Evolutionary conservation across 257 asterid genomes (phyloP).

Genomic region (Solanum corneliomulleri): DNA sequence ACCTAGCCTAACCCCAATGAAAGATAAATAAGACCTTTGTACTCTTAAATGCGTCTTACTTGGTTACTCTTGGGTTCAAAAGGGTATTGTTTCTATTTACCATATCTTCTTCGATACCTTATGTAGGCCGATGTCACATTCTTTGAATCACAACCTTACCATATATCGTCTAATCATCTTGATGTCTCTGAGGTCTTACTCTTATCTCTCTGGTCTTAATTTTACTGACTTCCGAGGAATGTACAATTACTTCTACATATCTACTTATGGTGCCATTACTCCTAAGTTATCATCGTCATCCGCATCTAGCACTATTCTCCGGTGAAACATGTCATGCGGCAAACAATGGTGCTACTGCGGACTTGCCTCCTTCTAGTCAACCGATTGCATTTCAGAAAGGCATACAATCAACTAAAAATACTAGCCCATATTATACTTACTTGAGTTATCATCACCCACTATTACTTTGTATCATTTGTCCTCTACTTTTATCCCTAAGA

Average conservation of each 20-base stretch:
- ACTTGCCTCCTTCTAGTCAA: too few species aligned
- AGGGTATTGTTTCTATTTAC: background rate
- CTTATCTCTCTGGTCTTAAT: too few species aligned
- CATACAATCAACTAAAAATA: background rate
- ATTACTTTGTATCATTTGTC: too few species aligned
- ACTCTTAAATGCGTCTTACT: background rate
- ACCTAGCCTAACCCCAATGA: background rate
- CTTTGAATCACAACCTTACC: too few species aligned
- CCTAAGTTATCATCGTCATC: background rate
- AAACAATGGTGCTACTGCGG: too few species aligned
- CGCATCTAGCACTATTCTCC: background rate
- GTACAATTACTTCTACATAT: too few species aligned
- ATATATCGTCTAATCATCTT: too few species aligned
- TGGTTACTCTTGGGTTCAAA: background rate
- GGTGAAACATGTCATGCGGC: background rate
- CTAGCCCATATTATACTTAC: background rate
- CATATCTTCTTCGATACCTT: background rate
- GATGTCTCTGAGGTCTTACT: background rate
- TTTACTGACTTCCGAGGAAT: background rate
- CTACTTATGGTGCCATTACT: background rate
- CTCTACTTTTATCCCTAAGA: background rate
- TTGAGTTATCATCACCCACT: background rate
- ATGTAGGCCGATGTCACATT: background rate
- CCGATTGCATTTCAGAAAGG: too few species aligned
- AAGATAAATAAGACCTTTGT: background rate